Conservation (phyloP, 2,329 filamentous ascomycete species). For the Diaporthe australafricana region DNA sequence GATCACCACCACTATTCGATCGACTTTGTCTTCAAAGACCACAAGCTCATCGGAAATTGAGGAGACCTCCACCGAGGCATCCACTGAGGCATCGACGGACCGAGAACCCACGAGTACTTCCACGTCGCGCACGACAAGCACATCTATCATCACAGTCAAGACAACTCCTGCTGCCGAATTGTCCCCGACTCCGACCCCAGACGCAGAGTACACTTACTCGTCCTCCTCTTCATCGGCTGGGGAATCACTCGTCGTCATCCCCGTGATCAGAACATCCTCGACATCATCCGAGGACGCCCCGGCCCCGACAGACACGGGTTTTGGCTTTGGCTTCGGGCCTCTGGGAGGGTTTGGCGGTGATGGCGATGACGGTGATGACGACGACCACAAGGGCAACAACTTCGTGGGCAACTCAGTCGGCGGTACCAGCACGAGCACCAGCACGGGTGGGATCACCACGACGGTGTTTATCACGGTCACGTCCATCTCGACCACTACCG, state of each 20-base stretch:
- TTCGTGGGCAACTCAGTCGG: slow-evolving; percentile 14
- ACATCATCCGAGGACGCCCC: slow-evolving; percentile 13
- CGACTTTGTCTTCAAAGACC: background rate
- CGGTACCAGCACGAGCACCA: slow-evolving; percentile 31
- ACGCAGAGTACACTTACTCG: background rate
- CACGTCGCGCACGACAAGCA: slow-evolving; percentile 14
- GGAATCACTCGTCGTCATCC: slow-evolving; percentile 11
- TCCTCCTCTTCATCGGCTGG: slow-evolving; percentile 13
- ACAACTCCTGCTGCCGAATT: background rate
- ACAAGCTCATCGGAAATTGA: background rate
- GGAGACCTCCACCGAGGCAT: background rate
- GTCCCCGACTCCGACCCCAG: background rate
- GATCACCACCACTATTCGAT: slow-evolving; percentile 10
- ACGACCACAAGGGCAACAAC: slow-evolving; percentile 8
- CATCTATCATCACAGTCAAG: slow-evolving; percentile 7
- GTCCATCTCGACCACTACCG: slow-evolving; percentile 33
- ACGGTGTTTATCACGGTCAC: slow-evolving; percentile 37
- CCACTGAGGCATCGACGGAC: background rate
- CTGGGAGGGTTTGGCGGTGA: background rate
- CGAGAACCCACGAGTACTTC: slow-evolving; percentile 15
- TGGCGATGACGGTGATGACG: background rate
- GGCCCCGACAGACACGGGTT: slow-evolving; percentile 7
- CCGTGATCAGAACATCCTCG: slow-evolving; percentile 4
- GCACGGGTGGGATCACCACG: slow-evolving; percentile 23
- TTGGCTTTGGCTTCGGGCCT: background rate